Conservation (phyloP, 352 stramenopile species). For the Thraustochytrium striatum region DNA sequence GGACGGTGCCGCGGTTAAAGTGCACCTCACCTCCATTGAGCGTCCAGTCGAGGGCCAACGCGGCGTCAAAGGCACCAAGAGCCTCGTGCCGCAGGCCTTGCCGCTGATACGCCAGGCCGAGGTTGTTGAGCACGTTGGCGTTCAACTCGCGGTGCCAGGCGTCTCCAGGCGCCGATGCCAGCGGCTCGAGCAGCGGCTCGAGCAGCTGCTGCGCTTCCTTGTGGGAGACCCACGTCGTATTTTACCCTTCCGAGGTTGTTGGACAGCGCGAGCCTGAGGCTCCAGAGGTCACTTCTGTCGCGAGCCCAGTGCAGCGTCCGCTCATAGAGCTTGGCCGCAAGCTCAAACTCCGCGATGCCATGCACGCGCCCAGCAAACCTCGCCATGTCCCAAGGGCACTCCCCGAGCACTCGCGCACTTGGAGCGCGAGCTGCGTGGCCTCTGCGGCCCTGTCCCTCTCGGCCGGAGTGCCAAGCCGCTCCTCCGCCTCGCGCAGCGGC, state of each 20-base stretch:
- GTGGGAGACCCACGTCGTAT: neutral
- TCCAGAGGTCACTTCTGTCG: neutral
- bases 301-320: neutral
- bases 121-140: neutral
- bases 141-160: neutral
- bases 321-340: neutral
- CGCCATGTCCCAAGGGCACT: too few species aligned
- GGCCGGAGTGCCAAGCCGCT: neutral
- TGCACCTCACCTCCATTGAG: neutral
- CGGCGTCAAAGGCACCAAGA: neutral
- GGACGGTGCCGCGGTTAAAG: neutral
- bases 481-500: neutral
- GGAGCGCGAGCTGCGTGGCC: neutral
- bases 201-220: neutral
- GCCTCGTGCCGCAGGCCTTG: neutral
- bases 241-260: slow-evolving; percentile 2
- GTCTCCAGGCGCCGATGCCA: neutral
- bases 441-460: neutral
- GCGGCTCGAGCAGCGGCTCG: neutral
- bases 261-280: neutral
- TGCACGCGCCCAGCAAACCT: too few species aligned
- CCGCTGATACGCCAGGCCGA: neutral
- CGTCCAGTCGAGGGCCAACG: neutral
- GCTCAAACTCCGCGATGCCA: neutral
- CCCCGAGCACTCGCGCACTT: neutral